Evolutionary conservation across 2,329 filamentous ascomycete genomes (phyloP), one percentile per base, ranked within the genome.

Genomic region (Lecanicillium sp.): DNA sequence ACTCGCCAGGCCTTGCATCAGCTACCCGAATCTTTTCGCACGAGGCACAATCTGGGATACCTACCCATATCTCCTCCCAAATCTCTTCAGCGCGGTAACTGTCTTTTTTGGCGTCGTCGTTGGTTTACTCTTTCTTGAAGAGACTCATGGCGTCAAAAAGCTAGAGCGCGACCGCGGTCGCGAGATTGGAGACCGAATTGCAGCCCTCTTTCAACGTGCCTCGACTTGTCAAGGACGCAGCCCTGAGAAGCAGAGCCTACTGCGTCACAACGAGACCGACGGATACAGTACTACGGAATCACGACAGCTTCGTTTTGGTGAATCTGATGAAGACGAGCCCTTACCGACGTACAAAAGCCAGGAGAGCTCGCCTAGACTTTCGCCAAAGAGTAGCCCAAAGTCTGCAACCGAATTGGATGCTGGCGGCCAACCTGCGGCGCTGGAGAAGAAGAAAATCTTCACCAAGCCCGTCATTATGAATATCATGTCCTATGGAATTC

Each of bases 11-110:
- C 92, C 92, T 15, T 92, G 87, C 54, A 72, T 81, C 46, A 88
- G 78, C 58, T 92, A 92, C 56, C 88, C 90, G 11, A 64, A 63
- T 39, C 50, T 87, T 25, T 97, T 96, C 56, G 58, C 71, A 10
- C 68, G 70, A 14, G 84, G 79, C 44, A 84, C 82, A 12, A 75
- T 97, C 42, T 94, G 92, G 71, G 87, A 90, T 40, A 69, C 66
- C 29, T 97, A 83, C 58, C 92, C 92, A 0, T 98, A 95, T 60
- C 75, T 97, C 29, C 74, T 96, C 36, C 88, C 89, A 27, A 96
- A 96, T 60, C 63, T 95, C n/a, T 84, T 95, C 49, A 94, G 88
- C 60, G 82, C 87, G 22, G 67, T 69, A n/a, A 78, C 92, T 13
- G 82, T 94, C 9, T 63, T 82, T 29, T 68, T 84, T 45, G 87